Conservation (phyloP, 257 asterid genomes). For the Cinchona pubescens region DNA sequence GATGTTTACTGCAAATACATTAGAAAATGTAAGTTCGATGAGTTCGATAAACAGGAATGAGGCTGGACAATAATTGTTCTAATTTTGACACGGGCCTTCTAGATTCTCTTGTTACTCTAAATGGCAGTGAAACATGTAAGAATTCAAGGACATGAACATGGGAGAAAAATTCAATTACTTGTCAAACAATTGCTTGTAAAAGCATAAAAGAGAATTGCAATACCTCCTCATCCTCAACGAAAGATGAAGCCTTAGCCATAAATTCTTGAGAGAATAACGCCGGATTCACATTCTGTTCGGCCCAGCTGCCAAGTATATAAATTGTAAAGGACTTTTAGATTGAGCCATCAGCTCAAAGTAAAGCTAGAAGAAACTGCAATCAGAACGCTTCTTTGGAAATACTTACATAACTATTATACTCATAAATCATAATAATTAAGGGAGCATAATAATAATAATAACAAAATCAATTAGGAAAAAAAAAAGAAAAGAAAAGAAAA, state of each 20-base stretch:
- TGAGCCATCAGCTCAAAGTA: background rate
- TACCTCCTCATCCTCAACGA: conserved; percentile 75
- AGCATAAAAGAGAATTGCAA: conserved; percentile 8
- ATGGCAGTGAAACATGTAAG: background rate
- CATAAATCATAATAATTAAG: too few relatives aligned
- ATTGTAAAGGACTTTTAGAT: background rate
- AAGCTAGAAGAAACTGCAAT: background rate
- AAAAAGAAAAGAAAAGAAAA: background rate
- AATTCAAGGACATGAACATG: background rate
- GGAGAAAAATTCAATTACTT: background rate
- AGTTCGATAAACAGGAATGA: background rate
- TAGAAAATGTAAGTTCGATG: background rate
- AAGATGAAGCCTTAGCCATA: conserved; percentile 46
- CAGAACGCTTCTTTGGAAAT: background rate
- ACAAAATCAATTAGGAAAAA: too few relatives aligned
- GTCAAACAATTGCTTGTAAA: background rate
- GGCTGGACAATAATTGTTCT: background rate
- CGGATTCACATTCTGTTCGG: conserved; percentile 74
- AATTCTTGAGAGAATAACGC: conserved; percentile 77
- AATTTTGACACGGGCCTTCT: background rate
- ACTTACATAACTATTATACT: too few relatives aligned
- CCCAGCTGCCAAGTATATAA: conserved; percentile 58
- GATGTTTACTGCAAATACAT: background rate
- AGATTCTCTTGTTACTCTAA: background rate
- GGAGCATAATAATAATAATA: too few relatives aligned